Base-by-base conservation (phyloP, 2,329 filamentous ascomycete species). In the Sporothrix luriei region DNA sequence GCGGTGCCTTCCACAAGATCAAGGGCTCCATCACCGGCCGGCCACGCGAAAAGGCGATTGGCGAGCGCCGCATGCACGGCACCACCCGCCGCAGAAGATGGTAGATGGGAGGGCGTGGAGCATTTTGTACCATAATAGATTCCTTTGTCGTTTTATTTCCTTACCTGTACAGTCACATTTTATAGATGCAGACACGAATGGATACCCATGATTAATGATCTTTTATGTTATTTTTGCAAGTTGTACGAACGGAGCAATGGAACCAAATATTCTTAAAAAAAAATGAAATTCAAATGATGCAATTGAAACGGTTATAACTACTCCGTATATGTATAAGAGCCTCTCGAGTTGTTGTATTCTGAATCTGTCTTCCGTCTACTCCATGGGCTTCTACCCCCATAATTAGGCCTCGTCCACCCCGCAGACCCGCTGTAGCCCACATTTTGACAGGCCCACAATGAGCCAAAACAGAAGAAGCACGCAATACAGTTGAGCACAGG, bases 1-100 rank as follows among this genome's bases (percentile, higher is more conserved):
- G 86, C 65, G 92, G 92, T 21, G 91, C 91, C 0, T 82, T 94
- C 78, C 83, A 91, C 81, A 92, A 87, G 82, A 79, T 94, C 73
- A 88, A 88, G 78, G 91, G 92, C 9, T 87, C 82, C 68, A 77
- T 94, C 70, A 93, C 89, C 0, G 79, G 87, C 62, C 84, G 88
- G 52, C 89, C 91, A 2, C 91, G 89, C 29, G 80, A 90, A 73
- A 94, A 94, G 88, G 66, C 66, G 43, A 71, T 61, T 19, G 66
- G 66, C 14, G 66, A 68, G 29, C 54, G 54, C 46, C 29, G 21
- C 14, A 68, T 68, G 66, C 66, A 68, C 48, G 66, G 65, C 24
- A 52, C 46, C 26, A 52, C 19, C 51, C 65, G 65, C 21, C 65
- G 66, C 1, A 38, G 29, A 10, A 49, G 48, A 61, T 40, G 66